Base-by-base conservation (phyloP, 345 rosid genomes). In the Pistacia atlantica region DNA sequence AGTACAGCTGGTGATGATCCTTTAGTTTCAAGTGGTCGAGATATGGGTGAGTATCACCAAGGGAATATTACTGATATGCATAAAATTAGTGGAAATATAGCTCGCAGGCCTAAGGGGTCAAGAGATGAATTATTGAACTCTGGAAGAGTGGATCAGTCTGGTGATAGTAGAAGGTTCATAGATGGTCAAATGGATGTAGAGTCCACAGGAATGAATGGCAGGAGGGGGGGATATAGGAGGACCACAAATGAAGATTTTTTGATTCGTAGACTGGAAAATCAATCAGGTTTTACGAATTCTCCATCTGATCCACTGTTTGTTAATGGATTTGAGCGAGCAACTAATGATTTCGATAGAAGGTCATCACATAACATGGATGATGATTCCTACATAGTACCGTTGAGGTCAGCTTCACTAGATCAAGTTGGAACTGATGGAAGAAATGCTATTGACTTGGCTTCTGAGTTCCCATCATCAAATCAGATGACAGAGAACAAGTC, bases 341-440 rank as follows among this genome's bases (percentile, higher is more conserved):
- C 83, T 74, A 78, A 77, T 55, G 73, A 81, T 77, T 57, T 79
- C 46, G 86, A 88, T 71, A 77, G 76, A 78, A 85, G 83, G 78
- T 85, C 89, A 75, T 85, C 92, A 8, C 55, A 78, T 56, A 84
- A 83, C 83, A 84, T 86, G 81, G 80, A 83, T 78, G 97, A 90
- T 83, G 97, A 90, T 83, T 94, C 97, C 83, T 90, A 89, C 80
- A 84, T 96, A n/a, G 92, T 92, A 81, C 80, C 93, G 5, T 74
- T 81, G 62, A 83, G 92, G 73, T 86, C 93, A 78, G 52, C 67
- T 22, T 79, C 81, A 6, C 71, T 25, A 33, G 85, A 84, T 84
- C 86, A 82, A 84, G 76, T 69, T 77, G 89, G 84, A 80, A 67
- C 80, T 33, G 82, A 67, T 54, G 86, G 80, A 22, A 83, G 90